A percentile compares a stretch with the other conserved stretches of the same genome.
These are phyloP conservation scores for Skeletonema menzelii DNA, from an alignment of 108 stramenopile species.

Conservation along the genomic window DNA sequence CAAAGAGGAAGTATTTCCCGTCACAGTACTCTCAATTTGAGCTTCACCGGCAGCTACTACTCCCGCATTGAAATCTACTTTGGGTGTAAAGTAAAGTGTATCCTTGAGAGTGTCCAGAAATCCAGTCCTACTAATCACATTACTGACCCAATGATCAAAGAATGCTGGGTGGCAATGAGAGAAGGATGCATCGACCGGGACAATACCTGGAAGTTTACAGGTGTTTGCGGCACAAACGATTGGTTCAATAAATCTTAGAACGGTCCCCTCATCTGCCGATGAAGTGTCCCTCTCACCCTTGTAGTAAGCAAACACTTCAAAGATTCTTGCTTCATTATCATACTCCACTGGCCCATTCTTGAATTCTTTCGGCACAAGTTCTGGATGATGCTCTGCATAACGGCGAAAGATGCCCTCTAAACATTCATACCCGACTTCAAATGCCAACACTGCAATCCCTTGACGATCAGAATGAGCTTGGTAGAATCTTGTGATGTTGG, in stretches of 20 bases:
- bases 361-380: constrained; percentile 47
- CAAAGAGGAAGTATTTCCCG: constrained; percentile 69
- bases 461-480: constrained; percentile 53
- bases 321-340: constrained; percentile 39
- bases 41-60: constrained; percentile 92
- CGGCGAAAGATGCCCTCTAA: constrained; percentile 47
- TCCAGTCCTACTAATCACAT: constrained; percentile 71
- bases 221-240: neutral
- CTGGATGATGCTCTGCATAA: constrained; percentile 66
- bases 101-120: constrained; percentile 83
- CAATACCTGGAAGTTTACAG: constrained; percentile 68
- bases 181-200: constrained; percentile 61
- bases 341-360: constrained; percentile 26
- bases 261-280: constrained; percentile 67
- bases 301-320: constrained; percentile 89
- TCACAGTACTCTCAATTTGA: constrained; percentile 89
- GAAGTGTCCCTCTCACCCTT: constrained; percentile 35
- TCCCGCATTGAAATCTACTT: constrained; percentile 92
- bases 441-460: constrained; percentile 79
- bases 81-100: constrained; percentile 76
- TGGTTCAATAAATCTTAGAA: constrained; percentile 76
- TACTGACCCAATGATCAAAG: constrained; percentile 89
- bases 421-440: constrained; percentile 52
- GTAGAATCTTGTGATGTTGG: constrained; percentile 57
- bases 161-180: constrained; percentile 65